Conservation (phyloP, 257 asterid genomes). For the Coffea canephora region DNA sequence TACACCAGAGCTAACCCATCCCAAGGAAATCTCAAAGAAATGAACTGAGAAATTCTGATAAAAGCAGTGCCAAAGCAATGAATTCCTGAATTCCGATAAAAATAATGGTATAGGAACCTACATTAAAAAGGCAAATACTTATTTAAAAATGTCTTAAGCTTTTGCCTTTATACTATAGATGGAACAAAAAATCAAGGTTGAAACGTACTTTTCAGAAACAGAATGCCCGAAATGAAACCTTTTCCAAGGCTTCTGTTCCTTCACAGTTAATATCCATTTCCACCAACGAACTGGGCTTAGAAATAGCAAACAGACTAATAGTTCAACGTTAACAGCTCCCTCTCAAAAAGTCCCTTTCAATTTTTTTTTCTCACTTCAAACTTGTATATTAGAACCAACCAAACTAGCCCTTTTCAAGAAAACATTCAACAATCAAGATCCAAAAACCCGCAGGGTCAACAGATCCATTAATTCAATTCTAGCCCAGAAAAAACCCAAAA, state of each 20-base stretch:
- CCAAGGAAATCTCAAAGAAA: slow-evolving; percentile 1
- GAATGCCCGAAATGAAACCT: slow-evolving; percentile 1
- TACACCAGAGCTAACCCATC: neutral
- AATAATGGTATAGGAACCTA: neutral
- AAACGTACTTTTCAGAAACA: neutral
- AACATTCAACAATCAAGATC: slow-evolving; percentile 8
- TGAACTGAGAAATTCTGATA: neutral
- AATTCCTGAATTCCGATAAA: neutral
- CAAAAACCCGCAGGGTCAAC: slow-evolving; percentile 2
- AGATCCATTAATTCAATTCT: neutral
- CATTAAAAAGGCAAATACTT: neutral
- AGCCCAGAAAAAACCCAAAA: neutral
- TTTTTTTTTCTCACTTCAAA: neutral
- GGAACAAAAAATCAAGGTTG: neutral
- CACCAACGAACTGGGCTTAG: neutral
- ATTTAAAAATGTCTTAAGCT: neutral
- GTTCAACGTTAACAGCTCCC: neutral
- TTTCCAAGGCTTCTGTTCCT: neutral
- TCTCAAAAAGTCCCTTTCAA: neutral
- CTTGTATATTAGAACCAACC: neutral
- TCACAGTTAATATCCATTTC: neutral
- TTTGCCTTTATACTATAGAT: neutral
- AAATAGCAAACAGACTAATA: neutral
- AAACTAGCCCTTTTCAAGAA: neutral
- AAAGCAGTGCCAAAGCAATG: neutral